Evolutionary conservation across 345 rosid species (phyloP), one percentile per base, ranked within the genome.

Genomic region (Conringia planisiliqua): DNA sequence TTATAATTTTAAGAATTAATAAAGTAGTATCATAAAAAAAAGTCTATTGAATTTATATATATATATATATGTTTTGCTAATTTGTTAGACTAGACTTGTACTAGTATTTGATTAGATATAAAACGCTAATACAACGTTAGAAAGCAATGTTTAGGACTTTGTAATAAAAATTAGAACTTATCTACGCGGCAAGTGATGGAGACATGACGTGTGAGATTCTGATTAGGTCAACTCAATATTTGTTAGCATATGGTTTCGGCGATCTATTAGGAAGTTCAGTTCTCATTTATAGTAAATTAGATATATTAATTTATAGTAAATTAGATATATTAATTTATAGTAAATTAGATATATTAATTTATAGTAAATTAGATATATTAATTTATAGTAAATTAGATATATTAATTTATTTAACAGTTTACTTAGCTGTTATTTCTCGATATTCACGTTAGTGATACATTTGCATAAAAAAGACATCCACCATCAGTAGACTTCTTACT

Each of bases 201-300:
- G 26, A 67, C 38, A 43, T 70, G 56, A 9, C 68, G 50, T 4
- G 3, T 48, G 30, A 39, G 33, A 72, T 62, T 51, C 29, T 27
- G 10, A 39, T 57, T 44, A 44, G 22, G 48, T 56, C n/a, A 33
- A 30, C 10, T 73, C 57, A 55, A 16, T 3, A 0, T 57, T 22
- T 54, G 57, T n/a, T 56, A 10, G 51, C 59, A 35, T 56, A 32
- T 16, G 39, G 56, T 65, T 73, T 65, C 65, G 71, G 48, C 65
- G 42, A 40, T 73, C 3, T 33, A 56, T 16, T 39, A 39, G 70
- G 69, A 62, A 50, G 42, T 38, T 27, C 22, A 18, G 8, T 27
- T 42, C 20, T 16, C 52, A 11, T 39, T 72, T 46, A 5, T 46
- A 47, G 56, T 40, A 40, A 39, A 5, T 3, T 36, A 18, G 10